These are phyloP conservation scores for Penicillium palitans DNA, from an alignment of 2,329 filamentous ascomycete species.

Conservation along the genomic window DNA sequence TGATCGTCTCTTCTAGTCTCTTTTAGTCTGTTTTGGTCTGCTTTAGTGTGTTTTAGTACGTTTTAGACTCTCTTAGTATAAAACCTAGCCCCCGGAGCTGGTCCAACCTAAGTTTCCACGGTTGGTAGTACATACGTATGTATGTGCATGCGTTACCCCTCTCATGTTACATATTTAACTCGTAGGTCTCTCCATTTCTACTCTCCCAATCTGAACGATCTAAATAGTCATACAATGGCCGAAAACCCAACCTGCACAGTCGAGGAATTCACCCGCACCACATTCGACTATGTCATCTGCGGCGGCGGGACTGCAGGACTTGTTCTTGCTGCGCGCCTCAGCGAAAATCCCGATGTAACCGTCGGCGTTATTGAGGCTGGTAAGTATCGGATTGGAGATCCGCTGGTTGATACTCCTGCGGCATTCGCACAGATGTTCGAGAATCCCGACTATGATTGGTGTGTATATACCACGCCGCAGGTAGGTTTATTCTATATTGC, in stretches of 20 bases:
- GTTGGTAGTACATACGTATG: neutral
- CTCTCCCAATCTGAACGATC: neutral
- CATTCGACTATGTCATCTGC: constrained; percentile 43
- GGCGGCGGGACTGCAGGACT: constrained; percentile 59
- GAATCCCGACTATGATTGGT: constrained; percentile 41
- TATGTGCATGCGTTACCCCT: neutral
- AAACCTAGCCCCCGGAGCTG: neutral
- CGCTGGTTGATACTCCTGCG: constrained; percentile 29
- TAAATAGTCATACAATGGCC: neutral
- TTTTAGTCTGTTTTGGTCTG: no score
- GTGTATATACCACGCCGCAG: constrained; percentile 31
- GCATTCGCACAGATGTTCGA: constrained; percentile 27
- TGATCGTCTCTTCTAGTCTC: no score
- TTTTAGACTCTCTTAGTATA: neutral
- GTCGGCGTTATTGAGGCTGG: constrained; percentile 52
- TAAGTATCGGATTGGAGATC: constrained; percentile 32
- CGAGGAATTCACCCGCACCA: constrained; percentile 15
- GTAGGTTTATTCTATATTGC: constrained; percentile 4
- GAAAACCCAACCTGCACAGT: constrained; percentile 12
- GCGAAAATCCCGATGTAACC: constrained; percentile 42
- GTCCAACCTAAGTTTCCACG: neutral
- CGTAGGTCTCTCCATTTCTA: neutral
- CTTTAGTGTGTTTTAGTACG: neutral
- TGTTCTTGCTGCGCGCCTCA: constrained; percentile 43
- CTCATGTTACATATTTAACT: neutral